Evolutionary conservation across 108 stramenopile genomes (phyloP).

Genomic region (Aurantiochytrium sp.): DNA sequence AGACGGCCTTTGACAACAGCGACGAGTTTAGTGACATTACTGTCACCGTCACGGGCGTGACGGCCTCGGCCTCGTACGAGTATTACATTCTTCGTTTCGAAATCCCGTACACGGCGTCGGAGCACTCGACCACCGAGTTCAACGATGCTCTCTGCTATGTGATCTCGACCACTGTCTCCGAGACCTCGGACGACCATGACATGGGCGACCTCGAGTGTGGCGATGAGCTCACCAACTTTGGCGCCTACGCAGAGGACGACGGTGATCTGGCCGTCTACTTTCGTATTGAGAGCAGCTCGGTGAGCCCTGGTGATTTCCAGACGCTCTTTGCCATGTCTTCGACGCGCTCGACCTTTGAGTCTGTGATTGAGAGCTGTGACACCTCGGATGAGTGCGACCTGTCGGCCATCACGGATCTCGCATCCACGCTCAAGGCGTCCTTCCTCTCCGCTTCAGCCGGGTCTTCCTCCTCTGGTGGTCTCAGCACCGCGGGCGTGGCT

Average conservation of each 20-base stretch:
- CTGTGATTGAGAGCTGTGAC: background rate
- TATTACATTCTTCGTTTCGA: background rate
- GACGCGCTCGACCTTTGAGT: background rate
- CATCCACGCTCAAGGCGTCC: background rate
- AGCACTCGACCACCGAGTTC: background rate
- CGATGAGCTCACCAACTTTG: background rate
- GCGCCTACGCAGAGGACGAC: background rate
- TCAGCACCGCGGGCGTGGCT: background rate
- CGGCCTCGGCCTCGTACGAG: background rate
- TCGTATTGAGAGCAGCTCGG: background rate
- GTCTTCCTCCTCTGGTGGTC: background rate
- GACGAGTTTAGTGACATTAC: background rate
- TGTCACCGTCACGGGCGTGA: background rate
- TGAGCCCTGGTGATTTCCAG: background rate
- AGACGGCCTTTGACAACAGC: background rate
- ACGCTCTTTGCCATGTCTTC: background rate
- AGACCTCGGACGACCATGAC: background rate
- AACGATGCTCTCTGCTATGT: background rate
- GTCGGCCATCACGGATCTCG: background rate
- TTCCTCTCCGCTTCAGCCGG: background rate
- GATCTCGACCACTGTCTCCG: background rate
- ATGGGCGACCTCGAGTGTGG: background rate
- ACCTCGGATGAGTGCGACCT: background rate
- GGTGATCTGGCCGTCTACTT: background rate
- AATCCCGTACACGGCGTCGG: background rate